phyloP scores from a whole-genome alignment of 805 yeast species.

The Ogataea pini region DNA sequence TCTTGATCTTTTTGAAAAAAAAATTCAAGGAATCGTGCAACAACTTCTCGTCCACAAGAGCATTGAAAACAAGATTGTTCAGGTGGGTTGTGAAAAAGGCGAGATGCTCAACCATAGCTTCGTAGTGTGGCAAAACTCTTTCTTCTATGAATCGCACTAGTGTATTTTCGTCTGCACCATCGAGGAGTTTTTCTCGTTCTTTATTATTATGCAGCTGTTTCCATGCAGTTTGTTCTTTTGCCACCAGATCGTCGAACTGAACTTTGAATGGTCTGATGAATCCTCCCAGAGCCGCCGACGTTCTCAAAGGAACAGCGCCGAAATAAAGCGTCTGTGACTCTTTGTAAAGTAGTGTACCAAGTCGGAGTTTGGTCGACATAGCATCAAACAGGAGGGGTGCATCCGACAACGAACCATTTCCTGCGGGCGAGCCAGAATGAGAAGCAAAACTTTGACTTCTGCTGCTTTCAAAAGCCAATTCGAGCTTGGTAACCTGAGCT shows the following conservation, averaged over 20 bases:
- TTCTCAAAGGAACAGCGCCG: slow-evolving; percentile 18
- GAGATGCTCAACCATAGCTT: slow-evolving; percentile 27
- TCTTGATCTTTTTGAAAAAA: slow-evolving; percentile 16
- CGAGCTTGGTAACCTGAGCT: slow-evolving; percentile 12
- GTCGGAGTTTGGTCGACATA: slow-evolving; percentile 11
- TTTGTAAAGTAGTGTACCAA: slow-evolving; percentile 15
- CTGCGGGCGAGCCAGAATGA: background rate
- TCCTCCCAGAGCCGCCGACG: slow-evolving; percentile 10
- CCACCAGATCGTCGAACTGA: slow-evolving; percentile 2
- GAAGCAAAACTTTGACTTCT: background rate
- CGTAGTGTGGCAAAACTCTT: slow-evolving; percentile 14
- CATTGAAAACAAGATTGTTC: slow-evolving; percentile 14
- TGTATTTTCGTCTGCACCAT: slow-evolving; percentile 2
- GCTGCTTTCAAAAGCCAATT: slow-evolving; percentile 6
- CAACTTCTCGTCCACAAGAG: slow-evolving; percentile 15
- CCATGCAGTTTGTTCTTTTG: slow-evolving; percentile 19
- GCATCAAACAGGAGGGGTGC: slow-evolving; percentile 4
- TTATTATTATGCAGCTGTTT: slow-evolving; percentile 10
- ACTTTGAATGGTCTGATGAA: background rate
- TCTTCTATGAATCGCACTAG: slow-evolving; percentile 13
- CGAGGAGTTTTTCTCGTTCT: background rate
- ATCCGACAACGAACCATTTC: background rate
- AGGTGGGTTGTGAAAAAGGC: slow-evolving; percentile 20
- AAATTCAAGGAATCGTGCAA: slow-evolving; percentile 10
- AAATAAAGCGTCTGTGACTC: slow-evolving; percentile 15